Evolutionary conservation across 2,329 filamentous ascomycete genomes (phyloP), one percentile per base, ranked within the genome.

Genomic region (Fusarium verrucosum): DNA sequence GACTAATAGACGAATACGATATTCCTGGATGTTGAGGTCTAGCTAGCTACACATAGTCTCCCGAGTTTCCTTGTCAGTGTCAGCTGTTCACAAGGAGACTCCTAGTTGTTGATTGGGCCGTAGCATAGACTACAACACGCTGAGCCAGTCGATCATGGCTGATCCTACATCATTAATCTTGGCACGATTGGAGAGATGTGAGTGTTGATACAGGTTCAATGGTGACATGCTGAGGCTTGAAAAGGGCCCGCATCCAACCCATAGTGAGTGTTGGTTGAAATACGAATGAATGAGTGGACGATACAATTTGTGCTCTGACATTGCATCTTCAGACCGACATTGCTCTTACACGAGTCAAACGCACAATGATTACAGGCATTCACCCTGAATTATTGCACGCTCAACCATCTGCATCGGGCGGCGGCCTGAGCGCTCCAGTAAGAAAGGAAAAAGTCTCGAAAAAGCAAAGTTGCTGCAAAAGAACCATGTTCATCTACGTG

Each of bases 391-490:
- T 22, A 44, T 32, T 32, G 30, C 14, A 37, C 30, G n/a, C 23
- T 25, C 52, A 32, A 32, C 50, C 32, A 19, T n/a, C 51, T 26
- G n/a, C 10, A 30, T 32, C 26, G 25, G 62, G 62, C 50, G 62
- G 62, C 50, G 65, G 62, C 32, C 65, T 66, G 65, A 68, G 61
- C 65, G 57, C 33, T 23, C 20, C 50, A 49, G 40, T 51, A 33
- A 49, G 54, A 44, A 44, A 20, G n/a, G 19, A 56, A 69, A 66
- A 70, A 65, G 67, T 42, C 26, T 35, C 9, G 25, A 58, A 70
- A 70, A 70, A 69, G 68, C 68, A 70, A 70, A 25, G 50, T 33
- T 36, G 58, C 37, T 49, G 42, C 61, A 68, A 68, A 68, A 68
- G 61, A 51, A 41, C 65, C 58, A 47, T 64, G 32, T 35, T 40